Evolutionary conservation across 306 rosid genomes (phyloP).

Genomic region (Sophora flavescens): DNA sequence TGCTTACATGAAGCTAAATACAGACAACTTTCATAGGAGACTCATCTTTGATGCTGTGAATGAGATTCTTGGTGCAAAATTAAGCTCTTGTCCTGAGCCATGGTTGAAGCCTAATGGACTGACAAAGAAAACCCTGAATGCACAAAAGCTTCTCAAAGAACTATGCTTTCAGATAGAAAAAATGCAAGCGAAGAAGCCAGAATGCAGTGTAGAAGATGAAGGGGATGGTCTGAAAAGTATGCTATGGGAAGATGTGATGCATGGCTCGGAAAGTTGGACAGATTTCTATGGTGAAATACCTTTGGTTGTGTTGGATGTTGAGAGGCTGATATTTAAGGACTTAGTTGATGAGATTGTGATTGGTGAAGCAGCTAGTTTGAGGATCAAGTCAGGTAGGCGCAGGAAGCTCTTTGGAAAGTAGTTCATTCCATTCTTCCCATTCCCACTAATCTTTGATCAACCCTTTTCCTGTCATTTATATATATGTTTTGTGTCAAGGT

Average conservation of each 20-base stretch:
- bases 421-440: slow-evolving; percentile 28
- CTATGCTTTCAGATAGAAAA: slow-evolving; percentile 66
- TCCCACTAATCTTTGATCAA: slow-evolving; percentile 22
- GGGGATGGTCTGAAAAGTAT: slow-evolving; percentile 63
- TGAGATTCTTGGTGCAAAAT: slow-evolving; percentile 62
- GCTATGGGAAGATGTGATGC: slow-evolving; percentile 61
- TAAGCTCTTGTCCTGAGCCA: slow-evolving; percentile 55
- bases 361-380: slow-evolving; percentile 62
- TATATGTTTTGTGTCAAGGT: slow-evolving; percentile 29
- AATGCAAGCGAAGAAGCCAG: slow-evolving; percentile 57
- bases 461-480: background rate
- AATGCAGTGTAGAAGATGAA: slow-evolving; percentile 52
- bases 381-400: slow-evolving; percentile 59
- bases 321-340: slow-evolving; percentile 73
- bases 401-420: slow-evolving; percentile 63
- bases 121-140: slow-evolving; percentile 55
- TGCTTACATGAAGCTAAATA: slow-evolving; percentile 45
- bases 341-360: slow-evolving; percentile 66
- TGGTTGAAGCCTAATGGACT: slow-evolving; percentile 61
- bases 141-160: slow-evolving; percentile 79
- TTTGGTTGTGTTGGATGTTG: slow-evolving; percentile 66
- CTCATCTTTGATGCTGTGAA: slow-evolving; percentile 79
- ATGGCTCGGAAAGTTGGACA: slow-evolving; percentile 59
- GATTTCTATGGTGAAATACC: slow-evolving; percentile 58
- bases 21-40: slow-evolving; percentile 62